phyloP scores from a whole-genome alignment of 2,329 filamentous ascomycete species.

The Aspergillus sp. region DNA sequence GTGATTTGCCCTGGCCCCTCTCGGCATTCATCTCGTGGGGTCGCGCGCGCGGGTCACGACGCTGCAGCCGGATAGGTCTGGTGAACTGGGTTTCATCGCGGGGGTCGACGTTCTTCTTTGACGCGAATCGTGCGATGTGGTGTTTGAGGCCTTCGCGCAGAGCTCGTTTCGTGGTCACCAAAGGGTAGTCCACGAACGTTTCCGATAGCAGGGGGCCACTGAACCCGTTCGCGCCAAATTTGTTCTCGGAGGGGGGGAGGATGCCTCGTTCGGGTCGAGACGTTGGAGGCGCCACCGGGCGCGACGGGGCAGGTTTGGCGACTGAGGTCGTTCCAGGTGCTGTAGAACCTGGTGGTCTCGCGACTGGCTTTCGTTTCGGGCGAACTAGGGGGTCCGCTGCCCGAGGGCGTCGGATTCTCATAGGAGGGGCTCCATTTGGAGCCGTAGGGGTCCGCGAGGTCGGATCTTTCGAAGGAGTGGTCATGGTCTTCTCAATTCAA shows the following conservation, averaged over 20 bases:
- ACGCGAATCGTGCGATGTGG: conserved; percentile 80
- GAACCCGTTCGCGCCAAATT: conserved; percentile 41
- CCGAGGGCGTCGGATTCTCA: conserved; percentile 49
- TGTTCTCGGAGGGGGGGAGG: conserved; percentile 22
- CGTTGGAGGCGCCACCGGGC: conserved; percentile 16
- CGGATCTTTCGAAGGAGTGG: conserved; percentile 43
- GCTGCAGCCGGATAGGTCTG: conserved; percentile 81
- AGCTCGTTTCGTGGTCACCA: conserved; percentile 79
- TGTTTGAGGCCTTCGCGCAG: conserved; percentile 76
- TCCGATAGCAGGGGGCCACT: conserved; percentile 40
- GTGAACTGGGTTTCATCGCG: conserved; percentile 81
- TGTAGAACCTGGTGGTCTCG: conserved; percentile 22
- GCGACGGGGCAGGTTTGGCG: conserved; percentile 23
- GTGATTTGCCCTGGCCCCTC: conserved; percentile 38
- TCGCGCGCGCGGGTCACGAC: conserved; percentile 73
- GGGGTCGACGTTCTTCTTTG: conserved; percentile 61
- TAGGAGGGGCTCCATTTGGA: conserved; percentile 43
- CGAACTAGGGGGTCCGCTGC: conserved; percentile 63
- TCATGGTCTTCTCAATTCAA: conserved; percentile 20
- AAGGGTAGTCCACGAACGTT: conserved; percentile 57
- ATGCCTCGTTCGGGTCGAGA: conserved; percentile 19
- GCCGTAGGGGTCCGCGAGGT: conserved; percentile 48
- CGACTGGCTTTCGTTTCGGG: conserved; percentile 49
- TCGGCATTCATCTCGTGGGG: conserved; percentile 55
- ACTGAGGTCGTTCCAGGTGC: conserved; percentile 22